Conservation (phyloP, 1,139 yeast genomes). For the Pichia sp. region DNA sequence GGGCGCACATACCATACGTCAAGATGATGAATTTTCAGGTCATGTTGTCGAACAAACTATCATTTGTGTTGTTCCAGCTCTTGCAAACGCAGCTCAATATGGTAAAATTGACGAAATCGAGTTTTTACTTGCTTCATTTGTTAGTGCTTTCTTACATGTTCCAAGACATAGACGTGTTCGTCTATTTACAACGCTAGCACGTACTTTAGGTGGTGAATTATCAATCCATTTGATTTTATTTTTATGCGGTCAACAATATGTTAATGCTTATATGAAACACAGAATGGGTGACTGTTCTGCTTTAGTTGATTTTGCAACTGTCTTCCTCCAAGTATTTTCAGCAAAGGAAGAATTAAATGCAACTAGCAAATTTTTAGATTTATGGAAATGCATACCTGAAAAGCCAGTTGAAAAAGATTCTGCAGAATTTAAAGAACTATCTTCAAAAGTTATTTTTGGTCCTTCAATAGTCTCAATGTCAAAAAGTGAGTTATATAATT, state of each 20-base stretch:
- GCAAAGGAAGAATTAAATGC: constrained; percentile 66
- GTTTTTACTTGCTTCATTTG: constrained; percentile 79
- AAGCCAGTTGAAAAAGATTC: constrained; percentile 33
- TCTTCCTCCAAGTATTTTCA: constrained; percentile 61
- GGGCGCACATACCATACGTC: constrained; percentile 97
- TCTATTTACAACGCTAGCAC: constrained; percentile 70
- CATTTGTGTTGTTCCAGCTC: constrained; percentile 84
- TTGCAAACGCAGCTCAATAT: constrained; percentile 53
- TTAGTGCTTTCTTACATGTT: constrained; percentile 88
- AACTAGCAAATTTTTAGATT: constrained; percentile 45
- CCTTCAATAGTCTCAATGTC: constrained; percentile 49
- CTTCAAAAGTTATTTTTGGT: constrained; percentile 58
- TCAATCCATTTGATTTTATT: constrained; percentile 71
- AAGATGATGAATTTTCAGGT: constrained; percentile 92
- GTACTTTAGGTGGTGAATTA: constrained; percentile 63
- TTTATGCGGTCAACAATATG: constrained; percentile 74
- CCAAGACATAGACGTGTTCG: constrained; percentile 94
- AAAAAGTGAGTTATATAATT: constrained; percentile 41
- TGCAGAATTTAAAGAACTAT: constrained; percentile 32
- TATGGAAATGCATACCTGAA: constrained; percentile 49
- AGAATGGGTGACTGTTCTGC: constrained; percentile 61
- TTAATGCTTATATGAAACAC: constrained; percentile 45
- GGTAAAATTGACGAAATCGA: constrained; percentile 62
- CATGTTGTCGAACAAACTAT: constrained; percentile 92
- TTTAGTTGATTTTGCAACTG: constrained; percentile 62